Evolutionary conservation across 306 rosid species (phyloP), one percentile per base, ranked within the genome.

Genomic region (Lupinus albus): DNA sequence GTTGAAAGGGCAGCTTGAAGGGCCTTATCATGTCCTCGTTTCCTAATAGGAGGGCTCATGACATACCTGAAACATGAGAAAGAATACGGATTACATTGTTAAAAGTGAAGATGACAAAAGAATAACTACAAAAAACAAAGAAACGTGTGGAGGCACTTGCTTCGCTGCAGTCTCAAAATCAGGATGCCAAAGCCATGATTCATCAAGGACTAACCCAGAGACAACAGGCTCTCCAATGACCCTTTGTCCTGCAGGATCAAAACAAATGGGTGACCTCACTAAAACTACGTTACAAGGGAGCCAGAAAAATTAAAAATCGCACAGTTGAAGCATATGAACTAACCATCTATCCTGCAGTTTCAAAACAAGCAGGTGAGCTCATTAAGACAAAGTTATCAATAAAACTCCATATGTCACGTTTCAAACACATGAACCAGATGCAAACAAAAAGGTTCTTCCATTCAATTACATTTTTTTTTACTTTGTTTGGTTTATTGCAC

Each of bases 41-140:
- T 81, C 78, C 98, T 87, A 51, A 92, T 87, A 42, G 98, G 96
- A 60, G 98, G 98, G 68, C 98, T 92, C 96, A 92, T 92, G 46
- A 92, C 96, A 82, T 79, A 89, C 95, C 98, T 92, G 82, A 87
- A 68, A 73, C 70, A 72, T 30, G 69, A 79, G 54, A 60, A 68
- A 41, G 65, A 10, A 63, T 51, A 58, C 20, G 16, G 30, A 25
- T 57, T 69, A 51, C 12, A 64, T 61, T 73, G 62, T 69, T 46
- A 61, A 59, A 72, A 70, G 46, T 42, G 61, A 52, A 70, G 39
- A 21, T 35, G 48, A 45, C 8, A 66, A 30, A 61, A 68, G 58
- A 20, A 10, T 50, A 12, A 74, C 60, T 38, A 28, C 16, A 76
- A 32, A 60, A 60, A 60, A 68, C 47, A 67, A 39, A 11, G 51